Evolutionary conservation across 352 stramenopile species (phyloP).

Genomic region (Phytophthora brassicae): DNA sequence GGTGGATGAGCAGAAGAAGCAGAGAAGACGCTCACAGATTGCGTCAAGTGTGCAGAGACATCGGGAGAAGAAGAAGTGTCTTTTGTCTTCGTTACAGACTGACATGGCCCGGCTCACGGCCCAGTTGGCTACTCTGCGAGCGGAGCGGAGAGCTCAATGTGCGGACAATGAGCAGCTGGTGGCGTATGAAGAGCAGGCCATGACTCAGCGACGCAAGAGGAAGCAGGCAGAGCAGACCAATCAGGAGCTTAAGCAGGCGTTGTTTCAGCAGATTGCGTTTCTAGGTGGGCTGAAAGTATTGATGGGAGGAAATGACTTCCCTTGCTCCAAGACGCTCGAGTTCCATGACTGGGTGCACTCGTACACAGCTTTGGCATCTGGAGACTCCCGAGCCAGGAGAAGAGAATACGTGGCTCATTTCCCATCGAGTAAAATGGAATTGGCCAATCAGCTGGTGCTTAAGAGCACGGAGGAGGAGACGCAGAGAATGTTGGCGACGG

Average conservation of each 20-base stretch:
- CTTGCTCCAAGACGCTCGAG: conserved; percentile 49
- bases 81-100: conserved; percentile 47
- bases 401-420: conserved; percentile 58
- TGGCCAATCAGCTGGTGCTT: conserved; percentile 53
- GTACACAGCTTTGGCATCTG: conserved; percentile 53
- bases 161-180: conserved; percentile 50
- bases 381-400: conserved; percentile 29
- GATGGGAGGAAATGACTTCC: conserved; percentile 41
- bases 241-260: conserved; percentile 57
- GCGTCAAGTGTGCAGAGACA: conserved; percentile 66
- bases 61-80: conserved; percentile 64
- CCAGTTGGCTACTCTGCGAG: conserved; percentile 43
- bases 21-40: conserved; percentile 58
- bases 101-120: conserved; percentile 45
- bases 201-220: conserved; percentile 63
- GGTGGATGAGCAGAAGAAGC: conserved; percentile 63
- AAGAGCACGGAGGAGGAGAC: conserved; percentile 50
- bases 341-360: conserved; percentile 81
- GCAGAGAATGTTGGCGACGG: conserved; percentile 23
- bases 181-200: conserved; percentile 56
- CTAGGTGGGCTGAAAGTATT: conserved; percentile 49
- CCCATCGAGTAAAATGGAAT: conserved; percentile 58
- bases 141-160: conserved; percentile 43
- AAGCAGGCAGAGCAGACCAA: conserved; percentile 59
- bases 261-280: conserved; percentile 71